Evolutionary conservation across 768 basidiomycete species (phyloP), one percentile per base, ranked within the genome.

Genomic region (Leccinum ochraceum): DNA sequence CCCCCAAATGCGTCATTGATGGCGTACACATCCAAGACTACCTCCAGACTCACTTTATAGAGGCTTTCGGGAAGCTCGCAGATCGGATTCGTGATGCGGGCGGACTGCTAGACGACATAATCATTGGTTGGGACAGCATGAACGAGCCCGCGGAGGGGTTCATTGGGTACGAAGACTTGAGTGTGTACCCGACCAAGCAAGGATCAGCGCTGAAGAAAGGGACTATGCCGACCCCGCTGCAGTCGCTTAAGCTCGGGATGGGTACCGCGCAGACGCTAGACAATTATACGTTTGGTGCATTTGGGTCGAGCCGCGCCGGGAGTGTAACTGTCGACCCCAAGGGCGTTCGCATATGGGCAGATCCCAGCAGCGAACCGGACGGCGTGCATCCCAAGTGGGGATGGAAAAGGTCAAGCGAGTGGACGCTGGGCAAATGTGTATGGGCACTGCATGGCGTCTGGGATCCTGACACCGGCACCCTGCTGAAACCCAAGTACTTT

Each of bases 101-200:
- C 0, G 88, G 84, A 36, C 74, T 98, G 39, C 71, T 92, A 22
- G 95, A 98, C 32, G 86, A 86, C 44, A 95, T 94, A 64, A 83
- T 99, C 11, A 88, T 98, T 53, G 97, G 97, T 0, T 98, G 96
- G 97, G 97, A 99, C 71, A 89, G 87, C 66, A 77, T 98, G 74
- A 98, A 99, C 73, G 97, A 99, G 73, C 96, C 97, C 0, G 86
- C 86, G 39, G 92, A 95, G 65, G 97, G 97, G 0, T 80, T 74
- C 48, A 66, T 86, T 37, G 85, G 82, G 2, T 89, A 89, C 74
- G 78, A 80, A 0, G 86, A 96, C 71, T 78, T 99, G 30, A 81
- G 79, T 54, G 61, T 71, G 13, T 85, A 88, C 49, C 90, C 94
- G 0, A 76, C 75, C 16, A 75, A 81, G 36, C 92, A 94, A 69